Percentiles rank a stretch among this genome's conserved stretches.
Conservation (phyloP, 2,329 filamentous ascomycete genomes). For the Davidsoniella virescens region DNA sequence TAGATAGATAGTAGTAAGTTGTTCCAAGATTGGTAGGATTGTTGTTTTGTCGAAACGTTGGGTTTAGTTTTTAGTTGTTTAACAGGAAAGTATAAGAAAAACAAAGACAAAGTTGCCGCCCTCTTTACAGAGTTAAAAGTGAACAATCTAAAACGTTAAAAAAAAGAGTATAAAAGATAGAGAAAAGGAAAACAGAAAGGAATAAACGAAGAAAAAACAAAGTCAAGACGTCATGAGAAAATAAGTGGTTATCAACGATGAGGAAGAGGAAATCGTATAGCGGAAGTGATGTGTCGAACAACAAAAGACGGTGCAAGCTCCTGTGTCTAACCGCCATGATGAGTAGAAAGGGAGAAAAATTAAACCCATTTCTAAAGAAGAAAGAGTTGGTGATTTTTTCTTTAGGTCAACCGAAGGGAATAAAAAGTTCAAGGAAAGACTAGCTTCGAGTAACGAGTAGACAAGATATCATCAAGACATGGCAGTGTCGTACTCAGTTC, state of each 20-base stretch:
- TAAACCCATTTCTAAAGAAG: not conserved
- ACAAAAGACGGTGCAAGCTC: not conserved
- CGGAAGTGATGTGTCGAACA: not conserved
- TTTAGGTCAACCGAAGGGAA: no score
- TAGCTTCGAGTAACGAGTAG: no score
- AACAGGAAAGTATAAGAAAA: not conserved
- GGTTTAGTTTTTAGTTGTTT: no score
- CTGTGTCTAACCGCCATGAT: slow-evolving; percentile 8
- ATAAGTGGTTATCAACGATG: not conserved
- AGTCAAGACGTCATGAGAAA: slow-evolving; percentile 1
- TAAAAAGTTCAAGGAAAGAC: no score
- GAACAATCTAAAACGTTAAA: slow-evolving; percentile 5
- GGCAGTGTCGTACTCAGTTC: no score
- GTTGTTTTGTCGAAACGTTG: no score
- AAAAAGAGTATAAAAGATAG: slow-evolving; percentile 15
- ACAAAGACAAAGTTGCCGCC: slow-evolving; percentile 9
- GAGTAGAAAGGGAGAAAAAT: not conserved
- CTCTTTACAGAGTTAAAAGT: slow-evolving; percentile 11
- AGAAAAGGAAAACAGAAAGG: not conserved
- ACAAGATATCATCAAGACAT: no score
- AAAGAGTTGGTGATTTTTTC: no score
- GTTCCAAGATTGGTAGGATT: no score
- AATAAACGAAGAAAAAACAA: not conserved
- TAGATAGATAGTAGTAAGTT: no score
- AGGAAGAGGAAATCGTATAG: not conserved